Evolutionary conservation across 345 rosid species (phyloP), one percentile per base, ranked within the genome.

Genomic region (Pistacia vera): DNA sequence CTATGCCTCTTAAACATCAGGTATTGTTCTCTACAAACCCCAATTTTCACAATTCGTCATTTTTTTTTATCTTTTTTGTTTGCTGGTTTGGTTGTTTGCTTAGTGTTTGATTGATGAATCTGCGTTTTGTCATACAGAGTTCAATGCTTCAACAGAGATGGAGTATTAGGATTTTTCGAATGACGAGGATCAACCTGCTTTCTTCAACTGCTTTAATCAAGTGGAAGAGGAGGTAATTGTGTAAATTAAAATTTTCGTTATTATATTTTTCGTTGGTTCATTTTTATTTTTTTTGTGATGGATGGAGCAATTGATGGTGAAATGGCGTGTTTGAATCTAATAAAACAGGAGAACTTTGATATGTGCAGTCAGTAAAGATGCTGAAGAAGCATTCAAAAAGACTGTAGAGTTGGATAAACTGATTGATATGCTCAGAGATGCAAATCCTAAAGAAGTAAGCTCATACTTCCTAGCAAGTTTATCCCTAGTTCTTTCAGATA

Each of bases 291-390:
- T 13, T 55, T 4, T 66, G 33, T 78, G 76, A 73, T 79, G 78
- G 28, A 70, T 25, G 36, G 80, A 73, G 82, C 69, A 58, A 72
- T 76, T 86, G 88, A 80, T 86, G 78, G 81, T 84, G 66, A 88
- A 74, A 70, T 78, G 79, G 71, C 54, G 59, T 72, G 46, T 81
- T 87, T 90, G 88, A 86, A 78, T 90, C 55, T 70, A 82, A 91
- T 88, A 82, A 91, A 86, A 85, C 99, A 95, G 98, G 97, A 88
- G 91, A 92, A 86, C 77, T 89, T 89, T 92, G 85, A 85, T 90
- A 49, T 88, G 84, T 92, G 95, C 95, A 90, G 96, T 82, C 92
- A 83, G 84, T 81, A 83, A 85, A 81, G 93, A 83, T 83, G 89
- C 95, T 33, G 98, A 95, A 78, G 95, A 84, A 78, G 90, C 96